Evolutionary conservation across 176 grass and related monocot species (phyloP), one percentile per base, ranked within the genome.

Genomic region (Bolboschoenus planiculmis): DNA sequence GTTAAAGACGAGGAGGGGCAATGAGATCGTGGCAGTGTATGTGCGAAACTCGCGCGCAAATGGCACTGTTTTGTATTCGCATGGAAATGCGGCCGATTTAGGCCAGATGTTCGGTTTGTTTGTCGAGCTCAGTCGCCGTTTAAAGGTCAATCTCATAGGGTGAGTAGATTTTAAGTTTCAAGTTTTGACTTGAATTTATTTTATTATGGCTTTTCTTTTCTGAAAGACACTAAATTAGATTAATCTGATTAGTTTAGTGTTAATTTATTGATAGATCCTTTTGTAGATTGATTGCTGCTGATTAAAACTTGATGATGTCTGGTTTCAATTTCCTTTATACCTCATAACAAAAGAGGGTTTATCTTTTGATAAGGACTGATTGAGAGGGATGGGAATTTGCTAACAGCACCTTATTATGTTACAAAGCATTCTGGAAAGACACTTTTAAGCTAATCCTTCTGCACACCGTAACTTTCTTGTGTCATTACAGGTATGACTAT

Each of bases 401-500:
- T 44, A 47, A 65, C 18, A 50, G 23, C 37, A 58, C 6, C 36
- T 51, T 40, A n/a, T n/a, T n/a, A 10, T 31, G 57, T 63, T 81
- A 46, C 20, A 44, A 63, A 47, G 20, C 27, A 24, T 80, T 80
- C 20, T 80, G 53, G 39, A 61, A 62, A 21, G 37, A 81, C 18
- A 18, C 21, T 81, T 29, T 65, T 56, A 40, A 77, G 1, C 27
- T 60, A 65, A 82, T 82, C 40, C 2, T 20, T 30, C 23, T 30
- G 24, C 43, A 10, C 8, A 44, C 26, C 21, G 27, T 76, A 75
- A 75, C 9, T 31, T 51, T 30, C 23, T 90, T 75, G 39, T 62
- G 10, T 75, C 71, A 23, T 72, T 88, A 55, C 83, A 97, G 94
- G 78, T 97, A 97, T 91, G 94, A 97, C 80, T 97, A 97, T 81